These are phyloP conservation scores for Fagopyrum tataricum DNA, from an alignment of 148 eudicot species.

Conservation along the genomic window DNA sequence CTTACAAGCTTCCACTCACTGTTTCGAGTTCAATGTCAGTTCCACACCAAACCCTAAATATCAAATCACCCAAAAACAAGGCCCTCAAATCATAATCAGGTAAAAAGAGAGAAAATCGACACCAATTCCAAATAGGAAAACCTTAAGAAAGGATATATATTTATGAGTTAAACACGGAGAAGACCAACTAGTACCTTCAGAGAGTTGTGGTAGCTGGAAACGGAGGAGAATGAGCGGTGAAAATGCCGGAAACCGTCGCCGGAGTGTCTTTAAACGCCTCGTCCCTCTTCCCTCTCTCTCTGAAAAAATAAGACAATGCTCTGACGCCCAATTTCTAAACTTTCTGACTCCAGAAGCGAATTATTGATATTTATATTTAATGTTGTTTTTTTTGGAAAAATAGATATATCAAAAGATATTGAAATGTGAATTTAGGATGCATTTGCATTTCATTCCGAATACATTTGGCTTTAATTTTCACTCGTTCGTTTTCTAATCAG, in stretches of 20 bases:
- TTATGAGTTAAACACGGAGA: background rate
- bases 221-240: background rate
- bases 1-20: background rate
- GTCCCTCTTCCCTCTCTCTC: constrained; percentile 13
- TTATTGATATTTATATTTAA: background rate
- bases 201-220: background rate
- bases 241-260: background rate
- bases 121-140: background rate
- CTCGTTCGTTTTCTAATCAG: constrained; percentile 5
- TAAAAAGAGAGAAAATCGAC: constrained; percentile 5
- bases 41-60: background rate
- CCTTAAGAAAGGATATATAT: background rate
- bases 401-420: background rate
- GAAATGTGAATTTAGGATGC: constrained; percentile 41
- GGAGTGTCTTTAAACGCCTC: background rate
- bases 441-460: constrained; percentile 95
- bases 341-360: background rate
- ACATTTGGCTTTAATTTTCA: constrained; percentile 35
- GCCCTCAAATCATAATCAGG: background rate
- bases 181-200: background rate
- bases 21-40: background rate
- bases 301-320: constrained; percentile 14
- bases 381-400: background rate
- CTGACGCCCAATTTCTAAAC: constrained; percentile 42
- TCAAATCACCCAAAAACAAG: background rate